phyloP scores from a whole-genome alignment of 2,329 filamentous ascomycete genomes.

The Colletotrichum brevisporum region DNA sequence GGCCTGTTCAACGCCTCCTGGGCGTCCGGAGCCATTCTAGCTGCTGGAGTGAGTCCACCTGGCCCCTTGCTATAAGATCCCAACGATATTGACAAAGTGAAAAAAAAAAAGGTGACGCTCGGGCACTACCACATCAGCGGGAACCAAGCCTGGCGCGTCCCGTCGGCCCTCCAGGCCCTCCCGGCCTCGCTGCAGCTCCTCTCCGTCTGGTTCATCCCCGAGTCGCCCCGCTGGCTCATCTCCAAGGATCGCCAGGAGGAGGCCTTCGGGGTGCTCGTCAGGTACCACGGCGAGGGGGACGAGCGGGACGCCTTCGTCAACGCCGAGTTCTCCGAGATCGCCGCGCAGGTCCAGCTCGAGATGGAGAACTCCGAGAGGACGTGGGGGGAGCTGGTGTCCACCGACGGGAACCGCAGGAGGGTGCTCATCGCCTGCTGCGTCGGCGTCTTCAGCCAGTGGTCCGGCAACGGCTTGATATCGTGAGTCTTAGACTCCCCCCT shows the following conservation, averaged over 20 bases:
- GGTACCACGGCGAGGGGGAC: conserved; percentile 67
- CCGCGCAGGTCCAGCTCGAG: conserved; percentile 1
- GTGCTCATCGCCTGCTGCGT: too few species aligned
- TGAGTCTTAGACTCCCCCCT: too few species aligned
- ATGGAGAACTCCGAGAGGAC: not conserved
- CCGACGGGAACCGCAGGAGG: too few species aligned
- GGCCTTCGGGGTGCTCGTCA: conserved; percentile 48
- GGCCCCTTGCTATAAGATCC: conserved; percentile 43
- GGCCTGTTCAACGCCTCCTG: conserved; percentile 52
- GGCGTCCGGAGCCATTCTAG: conserved; percentile 52
- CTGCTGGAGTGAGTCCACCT: conserved; percentile 52
- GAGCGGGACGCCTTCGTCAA: conserved; percentile 64
- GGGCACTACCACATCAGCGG: conserved; percentile 5
- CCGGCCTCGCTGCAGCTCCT: conserved; percentile 24
- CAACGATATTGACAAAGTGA: too few species aligned
- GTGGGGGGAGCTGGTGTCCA: not conserved
- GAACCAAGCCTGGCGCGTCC: conserved; percentile 10
- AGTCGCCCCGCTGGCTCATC: conserved; percentile 51
- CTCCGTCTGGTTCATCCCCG: conserved; percentile 42
- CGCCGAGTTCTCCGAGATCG: conserved; percentile 52
- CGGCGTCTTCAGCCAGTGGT: too few species aligned
- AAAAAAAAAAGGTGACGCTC: too few species aligned
- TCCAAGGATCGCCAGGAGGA: conserved; percentile 49
- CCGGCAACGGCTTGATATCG: too few species aligned
- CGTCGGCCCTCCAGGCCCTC: conserved; percentile 6